Evolutionary conservation across 2,329 filamentous ascomycete species (phyloP).

Genomic region (Fonsecaea monophora): DNA sequence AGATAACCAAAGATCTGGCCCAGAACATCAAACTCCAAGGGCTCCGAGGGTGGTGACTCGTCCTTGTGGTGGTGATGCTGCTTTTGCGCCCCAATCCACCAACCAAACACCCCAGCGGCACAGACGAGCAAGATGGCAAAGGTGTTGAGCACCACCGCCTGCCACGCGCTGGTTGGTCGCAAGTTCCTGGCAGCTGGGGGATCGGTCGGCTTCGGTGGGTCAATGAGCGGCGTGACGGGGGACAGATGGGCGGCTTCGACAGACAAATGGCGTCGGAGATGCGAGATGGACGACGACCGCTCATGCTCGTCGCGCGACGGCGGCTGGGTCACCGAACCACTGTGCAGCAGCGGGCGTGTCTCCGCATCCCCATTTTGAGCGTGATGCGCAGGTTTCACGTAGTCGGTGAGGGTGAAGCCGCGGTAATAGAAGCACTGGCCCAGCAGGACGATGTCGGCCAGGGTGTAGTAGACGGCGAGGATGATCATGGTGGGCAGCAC

Average conservation of each 20-base stretch:
- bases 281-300: slow-evolving; percentile 23
- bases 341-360: slow-evolving; percentile 39
- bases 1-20: slow-evolving; percentile 95
- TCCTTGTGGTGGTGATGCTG: slow-evolving; percentile 48
- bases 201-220: slow-evolving; percentile 50
- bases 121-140: slow-evolving; percentile 81
- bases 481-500: slow-evolving; percentile 96
- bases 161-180: slow-evolving; percentile 51
- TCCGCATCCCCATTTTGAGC: slow-evolving; percentile 32
- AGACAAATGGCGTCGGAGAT: slow-evolving; percentile 57
- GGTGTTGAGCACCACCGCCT: slow-evolving; percentile 72
- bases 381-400: slow-evolving; percentile 24
- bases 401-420: slow-evolving; percentile 65
- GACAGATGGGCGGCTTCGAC: slow-evolving; percentile 74
- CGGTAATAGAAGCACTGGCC: slow-evolving; percentile 95
- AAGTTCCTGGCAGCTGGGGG: slow-evolving; percentile 41
- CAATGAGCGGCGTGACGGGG: slow-evolving; percentile 79
- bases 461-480: slow-evolving; percentile 90
- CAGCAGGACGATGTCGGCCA: slow-evolving; percentile 87
- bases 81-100: slow-evolving; percentile 69
- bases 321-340: slow-evolving; percentile 28
- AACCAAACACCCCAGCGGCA: slow-evolving; percentile 80
- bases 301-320: slow-evolving; percentile 32
- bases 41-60: slow-evolving; percentile 45
- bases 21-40: slow-evolving; percentile 72